phyloP scores from a whole-genome alignment of 2,329 filamentous ascomycete genomes.

The Bipolaris oryzae region DNA sequence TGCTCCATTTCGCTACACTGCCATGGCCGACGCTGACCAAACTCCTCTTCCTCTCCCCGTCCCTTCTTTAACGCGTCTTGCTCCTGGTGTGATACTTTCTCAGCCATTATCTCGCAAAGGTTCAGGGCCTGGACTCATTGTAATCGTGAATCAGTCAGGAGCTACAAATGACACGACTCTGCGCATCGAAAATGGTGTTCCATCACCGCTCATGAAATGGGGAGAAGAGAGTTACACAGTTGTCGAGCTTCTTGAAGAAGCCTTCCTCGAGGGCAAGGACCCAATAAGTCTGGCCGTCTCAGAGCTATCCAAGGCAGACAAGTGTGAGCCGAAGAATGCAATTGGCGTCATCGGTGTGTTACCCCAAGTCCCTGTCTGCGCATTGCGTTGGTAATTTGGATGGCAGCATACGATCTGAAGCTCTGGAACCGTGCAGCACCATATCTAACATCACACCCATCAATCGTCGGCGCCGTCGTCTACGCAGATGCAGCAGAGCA shows the following conservation, averaged over 20 bases:
- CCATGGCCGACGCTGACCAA: not conserved
- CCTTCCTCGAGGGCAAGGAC: conserved; percentile 7
- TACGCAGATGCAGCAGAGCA: conserved; percentile 13
- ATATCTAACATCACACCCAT: not conserved
- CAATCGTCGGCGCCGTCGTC: conserved; percentile 10
- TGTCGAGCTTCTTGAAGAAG: conserved; percentile 16
- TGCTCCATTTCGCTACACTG: not conserved
- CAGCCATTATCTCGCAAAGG: not conserved
- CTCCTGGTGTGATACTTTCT: conserved; percentile 1
- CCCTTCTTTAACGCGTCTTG: not conserved
- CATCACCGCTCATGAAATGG: conserved; percentile 60
- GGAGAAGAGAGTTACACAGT: conserved; percentile 66
- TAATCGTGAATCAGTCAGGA: not conserved
- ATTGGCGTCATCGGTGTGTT: conserved; percentile 14
- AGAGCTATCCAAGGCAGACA: not conserved
- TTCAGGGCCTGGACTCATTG: not conserved
- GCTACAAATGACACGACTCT: not conserved
- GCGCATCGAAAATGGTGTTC: conserved; percentile 15
- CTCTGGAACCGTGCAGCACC: conserved; percentile 15
- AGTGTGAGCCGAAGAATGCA: conserved; percentile 14
- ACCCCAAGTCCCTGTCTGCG: not conserved
- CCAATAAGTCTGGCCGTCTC: not conserved
- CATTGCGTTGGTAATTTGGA: not conserved
- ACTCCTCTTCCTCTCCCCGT: not conserved
- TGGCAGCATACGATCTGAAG: conserved; percentile 14